These are phyloP conservation scores for Symmetrospora coprosmae DNA, from an alignment of 768 basidiomycete genomes.

Conservation along the genomic window DNA sequence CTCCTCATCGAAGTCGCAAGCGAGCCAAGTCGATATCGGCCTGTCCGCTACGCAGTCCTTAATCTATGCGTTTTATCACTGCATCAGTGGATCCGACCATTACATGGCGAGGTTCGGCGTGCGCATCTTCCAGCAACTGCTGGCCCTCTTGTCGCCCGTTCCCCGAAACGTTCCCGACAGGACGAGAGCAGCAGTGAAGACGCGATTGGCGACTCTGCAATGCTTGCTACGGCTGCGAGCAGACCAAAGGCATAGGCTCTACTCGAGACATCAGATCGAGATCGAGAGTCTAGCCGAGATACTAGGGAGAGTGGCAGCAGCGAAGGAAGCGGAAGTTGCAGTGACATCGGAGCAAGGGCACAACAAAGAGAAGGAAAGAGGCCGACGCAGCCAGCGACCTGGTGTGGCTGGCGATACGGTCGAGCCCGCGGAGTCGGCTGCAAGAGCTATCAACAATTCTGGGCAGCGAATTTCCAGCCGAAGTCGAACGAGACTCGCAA, in stretches of 20 bases:
- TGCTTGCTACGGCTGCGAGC: conserved; percentile 79
- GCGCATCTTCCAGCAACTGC: conserved; percentile 39
- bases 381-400: conserved; percentile 10
- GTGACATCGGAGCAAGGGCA: neutral
- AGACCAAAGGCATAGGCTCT: conserved; percentile 76
- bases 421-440: neutral
- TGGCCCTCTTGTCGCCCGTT: conserved; percentile 36
- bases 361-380: conserved; percentile 4
- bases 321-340: neutral
- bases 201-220: conserved; percentile 59
- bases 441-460: no score
- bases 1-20: neutral
- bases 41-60: conserved; percentile 5
- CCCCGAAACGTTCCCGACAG: neutral
- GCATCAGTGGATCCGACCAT: neutral
- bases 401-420: conserved; percentile 19
- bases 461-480: no score
- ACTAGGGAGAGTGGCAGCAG: conserved; percentile 9
- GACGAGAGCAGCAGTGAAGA: conserved; percentile 39
- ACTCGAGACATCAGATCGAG: conserved; percentile 48
- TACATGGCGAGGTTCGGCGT: conserved; percentile 30
- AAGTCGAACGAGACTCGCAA: conserved; percentile 11
- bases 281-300: conserved; percentile 23
- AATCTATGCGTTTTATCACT: neutral
- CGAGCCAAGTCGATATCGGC: neutral